These are phyloP conservation scores for Ceriops tagal DNA, from an alignment of 345 rosid species.

Conservation along the genomic window DNA sequence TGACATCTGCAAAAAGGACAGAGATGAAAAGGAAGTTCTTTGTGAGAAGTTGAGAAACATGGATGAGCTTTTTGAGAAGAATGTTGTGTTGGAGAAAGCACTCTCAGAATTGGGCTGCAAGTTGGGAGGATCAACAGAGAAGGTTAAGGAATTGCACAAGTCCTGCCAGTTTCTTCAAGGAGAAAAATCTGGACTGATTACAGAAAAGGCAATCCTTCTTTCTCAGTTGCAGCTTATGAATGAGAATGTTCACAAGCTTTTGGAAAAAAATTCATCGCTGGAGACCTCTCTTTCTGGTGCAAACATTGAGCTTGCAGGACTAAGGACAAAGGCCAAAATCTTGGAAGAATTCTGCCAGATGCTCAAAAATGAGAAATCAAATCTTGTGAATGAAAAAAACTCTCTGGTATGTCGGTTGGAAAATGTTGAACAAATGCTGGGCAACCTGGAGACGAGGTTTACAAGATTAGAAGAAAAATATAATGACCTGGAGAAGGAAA, in stretches of 20 bases:
- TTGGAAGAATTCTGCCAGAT: slow-evolving; percentile 28
- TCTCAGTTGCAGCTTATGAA: slow-evolving; percentile 75
- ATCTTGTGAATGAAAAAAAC: slow-evolving; percentile 24
- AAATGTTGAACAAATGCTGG: slow-evolving; percentile 41
- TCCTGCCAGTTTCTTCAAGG: slow-evolving; percentile 52
- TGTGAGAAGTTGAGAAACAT: slow-evolving; percentile 50
- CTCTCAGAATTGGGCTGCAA: slow-evolving; percentile 20
- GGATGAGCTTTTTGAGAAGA: slow-evolving; percentile 52
- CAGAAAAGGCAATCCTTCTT: slow-evolving; percentile 53
- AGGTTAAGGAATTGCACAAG: slow-evolving; percentile 38
- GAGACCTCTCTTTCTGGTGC: slow-evolving; percentile 28
- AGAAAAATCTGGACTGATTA: slow-evolving; percentile 27
- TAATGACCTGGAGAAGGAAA: slow-evolving; percentile 27
- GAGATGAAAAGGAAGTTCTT: slow-evolving; percentile 26
- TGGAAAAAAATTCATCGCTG: slow-evolving; percentile 22
- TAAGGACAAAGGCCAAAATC: slow-evolving; percentile 23
- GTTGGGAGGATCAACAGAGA: slow-evolving; percentile 25
- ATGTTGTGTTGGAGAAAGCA: slow-evolving; percentile 32
- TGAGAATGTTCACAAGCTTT: slow-evolving; percentile 34
- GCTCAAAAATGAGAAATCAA: slow-evolving; percentile 26
- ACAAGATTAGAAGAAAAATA: slow-evolving; percentile 43
- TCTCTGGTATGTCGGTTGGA: slow-evolving; percentile 23
- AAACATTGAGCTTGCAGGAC: slow-evolving; percentile 26
- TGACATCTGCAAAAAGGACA: slow-evolving; percentile 19
- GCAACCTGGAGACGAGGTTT: slow-evolving; percentile 60